These are phyloP conservation scores for Umbellularia californica DNA, from an alignment of 164 flowering plant genomes.

Conservation along the genomic window DNA sequence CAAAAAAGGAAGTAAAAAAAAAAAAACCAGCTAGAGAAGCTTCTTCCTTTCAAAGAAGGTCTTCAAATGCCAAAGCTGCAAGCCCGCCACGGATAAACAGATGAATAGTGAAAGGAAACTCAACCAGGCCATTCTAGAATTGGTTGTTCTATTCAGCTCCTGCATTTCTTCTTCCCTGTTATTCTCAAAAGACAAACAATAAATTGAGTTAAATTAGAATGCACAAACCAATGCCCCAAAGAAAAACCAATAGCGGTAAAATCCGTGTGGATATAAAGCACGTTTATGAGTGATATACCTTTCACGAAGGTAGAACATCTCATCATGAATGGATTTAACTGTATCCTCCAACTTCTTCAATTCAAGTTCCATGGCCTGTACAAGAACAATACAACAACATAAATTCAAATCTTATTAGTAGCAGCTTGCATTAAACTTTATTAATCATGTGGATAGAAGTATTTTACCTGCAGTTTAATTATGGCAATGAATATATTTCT, in stretches of 20 bases:
- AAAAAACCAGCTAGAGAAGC: slow-evolving; percentile 44
- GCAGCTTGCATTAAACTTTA: background rate
- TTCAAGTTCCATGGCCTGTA: slow-evolving; percentile 69
- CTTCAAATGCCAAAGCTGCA: slow-evolving; percentile 88
- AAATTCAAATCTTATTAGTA: background rate
- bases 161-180: slow-evolving; percentile 89
- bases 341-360: slow-evolving; percentile 55
- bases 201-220: background rate
- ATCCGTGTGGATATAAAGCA: background rate
- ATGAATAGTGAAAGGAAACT: slow-evolving; percentile 51
- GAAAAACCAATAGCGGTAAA: background rate
- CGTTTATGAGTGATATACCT: slow-evolving; percentile 34
- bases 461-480: no score
- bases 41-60: slow-evolving; percentile 83
- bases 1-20: background rate
- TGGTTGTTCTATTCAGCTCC: slow-evolving; percentile 54
- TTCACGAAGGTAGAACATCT: slow-evolving; percentile 76
- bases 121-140: slow-evolving; percentile 56
- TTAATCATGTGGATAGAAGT: no score
- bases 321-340: slow-evolving; percentile 60
- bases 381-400: background rate
- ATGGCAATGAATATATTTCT: no score
- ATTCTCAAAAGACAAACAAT: background rate
- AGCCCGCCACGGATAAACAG: slow-evolving; percentile 68
- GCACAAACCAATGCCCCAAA: background rate